phyloP scores from a whole-genome alignment of 345 rosid species.

The Pistacia integerrima region DNA sequence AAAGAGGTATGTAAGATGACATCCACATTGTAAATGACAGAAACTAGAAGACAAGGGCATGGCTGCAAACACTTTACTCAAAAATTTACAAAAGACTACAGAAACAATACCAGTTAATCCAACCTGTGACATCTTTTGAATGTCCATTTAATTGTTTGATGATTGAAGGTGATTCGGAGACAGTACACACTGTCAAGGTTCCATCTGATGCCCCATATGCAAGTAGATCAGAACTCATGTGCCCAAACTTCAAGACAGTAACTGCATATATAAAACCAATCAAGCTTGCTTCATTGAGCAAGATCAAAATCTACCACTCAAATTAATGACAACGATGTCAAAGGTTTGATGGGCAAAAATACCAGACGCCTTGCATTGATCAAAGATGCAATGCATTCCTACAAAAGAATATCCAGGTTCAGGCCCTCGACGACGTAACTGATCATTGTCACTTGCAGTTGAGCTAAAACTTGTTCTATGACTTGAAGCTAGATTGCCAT shows the following conservation, averaged over 20 bases:
- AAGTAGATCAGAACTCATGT: slow-evolving; percentile 89
- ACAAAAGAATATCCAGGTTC: slow-evolving; percentile 93
- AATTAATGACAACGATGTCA: slow-evolving; percentile 1
- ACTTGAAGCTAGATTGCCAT: slow-evolving; percentile 58
- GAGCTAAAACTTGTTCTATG: slow-evolving; percentile 88
- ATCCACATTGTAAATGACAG: slow-evolving; percentile 16
- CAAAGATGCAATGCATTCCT: slow-evolving; percentile 98
- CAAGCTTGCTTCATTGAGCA: slow-evolving; percentile 14
- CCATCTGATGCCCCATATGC: slow-evolving; percentile 99
- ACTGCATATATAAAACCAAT: slow-evolving; percentile 54
- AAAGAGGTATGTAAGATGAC: neutral
- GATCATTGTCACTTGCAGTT: slow-evolving; percentile 71
- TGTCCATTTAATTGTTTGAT: slow-evolving; percentile 69
- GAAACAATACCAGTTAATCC: slow-evolving; percentile 72
- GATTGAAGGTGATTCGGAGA: slow-evolving; percentile 74
- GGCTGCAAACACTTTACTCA: slow-evolving; percentile 17
- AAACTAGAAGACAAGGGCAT: slow-evolving; percentile 11
- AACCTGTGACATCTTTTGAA: slow-evolving; percentile 99
- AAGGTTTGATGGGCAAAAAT: slow-evolving; percentile 18
- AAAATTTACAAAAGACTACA: slow-evolving; percentile 35
- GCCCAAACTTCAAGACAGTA: slow-evolving; percentile 94
- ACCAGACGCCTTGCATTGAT: slow-evolving; percentile 97
- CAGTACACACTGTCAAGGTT: slow-evolving; percentile 75
- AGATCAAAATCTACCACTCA: slow-evolving; percentile 10
- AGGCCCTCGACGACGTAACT: slow-evolving; percentile 47